Conservation (phyloP, 441 rosid species). For the Dalechampia spathulata region DNA sequence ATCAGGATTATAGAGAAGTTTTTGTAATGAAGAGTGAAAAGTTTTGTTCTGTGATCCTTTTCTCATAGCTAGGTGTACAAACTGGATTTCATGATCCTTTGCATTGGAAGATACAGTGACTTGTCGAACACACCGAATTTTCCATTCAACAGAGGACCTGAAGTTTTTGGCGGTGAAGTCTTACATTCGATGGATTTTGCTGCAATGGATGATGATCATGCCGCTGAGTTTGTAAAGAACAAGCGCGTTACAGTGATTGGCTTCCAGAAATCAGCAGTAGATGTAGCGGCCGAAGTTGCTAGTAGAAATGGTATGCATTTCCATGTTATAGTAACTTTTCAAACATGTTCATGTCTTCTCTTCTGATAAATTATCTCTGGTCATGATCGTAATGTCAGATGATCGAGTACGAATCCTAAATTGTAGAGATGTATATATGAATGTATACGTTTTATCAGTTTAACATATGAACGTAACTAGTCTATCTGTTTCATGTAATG, state of each 20-base stretch:
- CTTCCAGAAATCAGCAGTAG: constrained; percentile 39
- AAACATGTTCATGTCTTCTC: neutral
- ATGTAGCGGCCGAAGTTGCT: constrained; percentile 36
- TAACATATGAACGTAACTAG: too few relatives aligned
- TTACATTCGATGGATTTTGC: constrained; percentile 44
- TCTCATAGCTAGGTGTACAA: constrained; percentile 20
- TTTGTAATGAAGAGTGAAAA: neutral
- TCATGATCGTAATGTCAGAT: too few relatives aligned
- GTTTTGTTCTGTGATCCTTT: neutral
- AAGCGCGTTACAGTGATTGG: constrained; percentile 34
- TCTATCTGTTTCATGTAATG: neutral
- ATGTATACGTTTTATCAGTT: too few relatives aligned
- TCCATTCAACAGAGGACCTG: constrained; percentile 27
- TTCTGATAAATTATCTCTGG: too few relatives aligned
- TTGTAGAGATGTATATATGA: too few relatives aligned
- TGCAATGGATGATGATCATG: constrained; percentile 18
- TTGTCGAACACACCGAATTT: constrained; percentile 31
- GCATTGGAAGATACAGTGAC: constrained; percentile 37
- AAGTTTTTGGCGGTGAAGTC: constrained; percentile 30
- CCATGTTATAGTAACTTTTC: neutral
- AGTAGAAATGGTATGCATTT: constrained; percentile 22
- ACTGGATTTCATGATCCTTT: constrained; percentile 38
- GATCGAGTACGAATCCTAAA: too few relatives aligned
- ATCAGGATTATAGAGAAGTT: neutral
- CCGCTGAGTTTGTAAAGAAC: constrained; percentile 18